Evolutionary conservation across 768 basidiomycete genomes (phyloP).

Genomic region (Artomyces pyxidatus): DNA sequence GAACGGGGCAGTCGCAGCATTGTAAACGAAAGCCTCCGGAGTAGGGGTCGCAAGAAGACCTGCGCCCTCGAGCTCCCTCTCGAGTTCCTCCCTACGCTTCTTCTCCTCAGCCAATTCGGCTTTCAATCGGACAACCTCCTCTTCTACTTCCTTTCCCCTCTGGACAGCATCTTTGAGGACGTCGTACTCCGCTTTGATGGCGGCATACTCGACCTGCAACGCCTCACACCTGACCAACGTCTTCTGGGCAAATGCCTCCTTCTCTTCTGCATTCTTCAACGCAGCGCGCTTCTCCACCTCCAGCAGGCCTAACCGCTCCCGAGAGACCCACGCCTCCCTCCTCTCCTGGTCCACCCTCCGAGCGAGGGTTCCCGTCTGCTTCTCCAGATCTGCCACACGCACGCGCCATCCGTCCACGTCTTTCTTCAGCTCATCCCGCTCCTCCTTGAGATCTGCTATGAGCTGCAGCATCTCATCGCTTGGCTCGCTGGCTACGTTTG

Average conservation of each 20-base stretch:
- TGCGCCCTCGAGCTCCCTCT: slow-evolving; percentile 41
- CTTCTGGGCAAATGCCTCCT: slow-evolving; percentile 8
- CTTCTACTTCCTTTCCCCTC: slow-evolving; percentile 6
- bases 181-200: slow-evolving; percentile 30
- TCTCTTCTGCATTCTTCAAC: slow-evolving; percentile 33
- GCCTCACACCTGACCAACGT: background rate
- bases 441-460: slow-evolving; percentile 72
- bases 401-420: slow-evolving; percentile 85
- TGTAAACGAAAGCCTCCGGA: slow-evolving; percentile 27
- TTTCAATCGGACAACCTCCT: slow-evolving; percentile 21
- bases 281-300: slow-evolving; percentile 60
- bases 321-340: slow-evolving; percentile 77
- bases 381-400: slow-evolving; percentile 71
- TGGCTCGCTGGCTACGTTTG: slow-evolving; percentile 34
- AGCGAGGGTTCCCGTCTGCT: slow-evolving; percentile 53
- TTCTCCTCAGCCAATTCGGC: slow-evolving; percentile 33
- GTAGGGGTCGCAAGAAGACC: slow-evolving; percentile 39
- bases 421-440: slow-evolving; percentile 81
- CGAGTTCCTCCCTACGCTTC: slow-evolving; percentile 37
- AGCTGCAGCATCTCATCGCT: slow-evolving; percentile 74
- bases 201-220: slow-evolving; percentile 23
- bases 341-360: slow-evolving; percentile 71
- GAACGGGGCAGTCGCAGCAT: slow-evolving; percentile 15
- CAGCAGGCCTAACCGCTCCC: slow-evolving; percentile 57
- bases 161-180: slow-evolving; percentile 26